Evolutionary conservation across 345 rosid species (phyloP).

Genomic region (Salix caprea): DNA sequence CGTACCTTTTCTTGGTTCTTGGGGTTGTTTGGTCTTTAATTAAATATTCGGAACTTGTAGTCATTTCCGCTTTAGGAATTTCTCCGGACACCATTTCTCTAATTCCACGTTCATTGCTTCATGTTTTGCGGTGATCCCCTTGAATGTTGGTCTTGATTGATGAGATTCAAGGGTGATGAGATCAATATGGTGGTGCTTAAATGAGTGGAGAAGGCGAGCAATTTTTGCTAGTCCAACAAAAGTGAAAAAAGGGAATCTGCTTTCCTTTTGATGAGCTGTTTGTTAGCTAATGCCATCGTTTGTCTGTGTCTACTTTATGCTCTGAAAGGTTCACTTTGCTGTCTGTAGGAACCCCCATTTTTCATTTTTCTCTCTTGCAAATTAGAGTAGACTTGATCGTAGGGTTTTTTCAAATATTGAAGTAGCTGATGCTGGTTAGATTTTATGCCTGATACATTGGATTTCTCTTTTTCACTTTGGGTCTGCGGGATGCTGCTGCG

Average conservation of each 20-base stretch:
- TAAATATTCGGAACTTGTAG: slow-evolving; percentile 23
- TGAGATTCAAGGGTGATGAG: slow-evolving; percentile 13
- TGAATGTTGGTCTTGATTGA: slow-evolving; percentile 21
- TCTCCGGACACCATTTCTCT: slow-evolving; percentile 7
- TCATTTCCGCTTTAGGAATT: slow-evolving; percentile 6
- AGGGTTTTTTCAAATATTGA: slow-evolving; percentile 40
- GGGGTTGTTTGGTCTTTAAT: slow-evolving; percentile 33
- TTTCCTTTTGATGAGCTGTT: slow-evolving; percentile 64
- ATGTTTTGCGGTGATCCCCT: slow-evolving; percentile 25
- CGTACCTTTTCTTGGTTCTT: slow-evolving; percentile 18
- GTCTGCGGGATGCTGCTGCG: slow-evolving; percentile 47
- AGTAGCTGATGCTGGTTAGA: slow-evolving; percentile 49
- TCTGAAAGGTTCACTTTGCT: slow-evolving; percentile 89
- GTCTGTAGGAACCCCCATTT: slow-evolving; percentile 44
- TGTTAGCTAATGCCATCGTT: slow-evolving; percentile 51
- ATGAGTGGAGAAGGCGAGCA: slow-evolving; percentile 23
- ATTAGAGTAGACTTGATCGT: slow-evolving; percentile 27
- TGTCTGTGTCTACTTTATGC: slow-evolving; percentile 64
- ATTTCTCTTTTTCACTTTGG: slow-evolving; percentile 38
- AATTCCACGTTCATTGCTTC: slow-evolving; percentile 14
- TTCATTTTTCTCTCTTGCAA: slow-evolving; percentile 39
- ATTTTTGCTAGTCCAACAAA: slow-evolving; percentile 14
- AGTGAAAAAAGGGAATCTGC: slow-evolving; percentile 71
- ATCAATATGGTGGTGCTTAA: slow-evolving; percentile 28
- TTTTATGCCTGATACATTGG: slow-evolving; percentile 61